Evolutionary conservation across 176 grass and related monocot species (phyloP), one percentile per base, ranked within the genome.

Genomic region (Musa itinerans): DNA sequence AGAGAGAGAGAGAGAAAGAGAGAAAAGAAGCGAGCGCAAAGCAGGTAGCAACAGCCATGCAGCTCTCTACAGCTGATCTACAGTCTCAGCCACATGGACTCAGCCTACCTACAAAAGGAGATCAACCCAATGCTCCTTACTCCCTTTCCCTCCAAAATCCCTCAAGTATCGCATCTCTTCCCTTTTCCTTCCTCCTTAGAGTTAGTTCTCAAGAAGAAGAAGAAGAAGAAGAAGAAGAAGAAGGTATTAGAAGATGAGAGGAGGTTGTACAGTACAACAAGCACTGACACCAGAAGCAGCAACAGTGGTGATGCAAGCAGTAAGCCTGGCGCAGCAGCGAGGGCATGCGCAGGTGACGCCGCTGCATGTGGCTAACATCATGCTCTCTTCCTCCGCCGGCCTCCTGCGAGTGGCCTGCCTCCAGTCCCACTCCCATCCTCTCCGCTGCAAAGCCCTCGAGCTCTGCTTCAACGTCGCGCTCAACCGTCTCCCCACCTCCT

Each of bases 381-480:
- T 98, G 95, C 90, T 98, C 25, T 80, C 66, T 69, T 91, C 86
- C 59, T 69, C 90, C 22, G 65, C 75, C 0, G 82, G 83, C 19
- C 78, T 91, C 63, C 84, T 98, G 68, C 90, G 88, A 50, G 80
- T 84, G 53, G 95, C 90, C 64, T 98, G 95, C 79, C 82, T 93
- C 66, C 88, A 79, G 50, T 85, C 90, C 53, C 95, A 91, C 61
- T 91, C 90, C 23, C 95, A 98, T 72, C 95, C 95, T 65, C 84
- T 98, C 25, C 95, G 87, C 76, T 98, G 90, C 90, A 98, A 94
- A 86, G 95, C 95, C 21, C 86, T 98, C 34, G 95, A 93, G 73
- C 90, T 98, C n/a, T 98, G 95, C 84, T 89, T 98, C 88, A 98
- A 98, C 86, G 95, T 98, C 48, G 90, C 95, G 10, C 88, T 98